Evolutionary conservation across 179 eudicot species (phyloP).

Genomic region (Beta lomatogona): DNA sequence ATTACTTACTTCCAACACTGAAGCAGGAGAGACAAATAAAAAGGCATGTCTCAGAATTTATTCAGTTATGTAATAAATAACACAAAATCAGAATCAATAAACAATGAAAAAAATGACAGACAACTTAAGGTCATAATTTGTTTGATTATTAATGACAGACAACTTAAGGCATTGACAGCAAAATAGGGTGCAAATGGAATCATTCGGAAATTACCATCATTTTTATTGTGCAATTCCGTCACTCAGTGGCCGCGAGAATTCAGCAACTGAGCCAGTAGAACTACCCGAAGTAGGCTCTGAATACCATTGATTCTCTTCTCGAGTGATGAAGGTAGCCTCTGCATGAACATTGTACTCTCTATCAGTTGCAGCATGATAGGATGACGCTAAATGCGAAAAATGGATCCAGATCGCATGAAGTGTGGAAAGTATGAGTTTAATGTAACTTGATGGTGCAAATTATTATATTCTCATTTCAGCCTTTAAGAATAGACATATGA

Average conservation of each 20-base stretch:
- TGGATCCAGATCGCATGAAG: background rate
- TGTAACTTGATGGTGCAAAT: background rate
- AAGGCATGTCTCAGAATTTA: background rate
- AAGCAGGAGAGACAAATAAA: background rate
- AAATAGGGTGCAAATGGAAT: background rate
- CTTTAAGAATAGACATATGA: background rate
- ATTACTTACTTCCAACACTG: slow-evolving; percentile 16
- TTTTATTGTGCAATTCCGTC: slow-evolving; percentile 33
- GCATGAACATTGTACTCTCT: slow-evolving; percentile 16
- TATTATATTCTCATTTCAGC: background rate
- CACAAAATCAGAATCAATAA: background rate
- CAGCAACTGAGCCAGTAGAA: slow-evolving; percentile 25
- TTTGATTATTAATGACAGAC: background rate
- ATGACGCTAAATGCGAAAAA: background rate
- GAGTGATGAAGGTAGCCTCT: slow-evolving; percentile 52
- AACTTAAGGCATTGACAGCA: background rate
- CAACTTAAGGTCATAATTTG: background rate
- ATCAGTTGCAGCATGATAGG: slow-evolving; percentile 2
- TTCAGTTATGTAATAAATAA: background rate
- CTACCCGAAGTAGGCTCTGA: slow-evolving; percentile 40
- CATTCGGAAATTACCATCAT: background rate
- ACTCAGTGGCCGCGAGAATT: slow-evolving; percentile 37
- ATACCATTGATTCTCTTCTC: slow-evolving; percentile 48
- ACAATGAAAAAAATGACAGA: background rate
- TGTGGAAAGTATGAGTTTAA: background rate